phyloP scores from a whole-genome alignment of 1,284 basidiomycete species.

The Trichosporon faecale region DNA sequence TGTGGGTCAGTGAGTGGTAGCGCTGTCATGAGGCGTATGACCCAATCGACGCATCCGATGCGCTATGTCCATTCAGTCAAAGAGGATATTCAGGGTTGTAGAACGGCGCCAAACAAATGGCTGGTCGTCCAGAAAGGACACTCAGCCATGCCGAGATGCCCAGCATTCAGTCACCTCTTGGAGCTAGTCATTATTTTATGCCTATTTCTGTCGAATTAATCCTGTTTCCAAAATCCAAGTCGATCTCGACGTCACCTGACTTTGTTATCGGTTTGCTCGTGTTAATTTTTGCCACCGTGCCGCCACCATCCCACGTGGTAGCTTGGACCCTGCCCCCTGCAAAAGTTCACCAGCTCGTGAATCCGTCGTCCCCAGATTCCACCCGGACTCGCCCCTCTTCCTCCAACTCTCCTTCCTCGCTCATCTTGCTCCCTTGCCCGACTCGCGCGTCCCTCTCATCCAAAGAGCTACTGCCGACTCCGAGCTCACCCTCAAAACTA shows the following conservation, averaged over 20 bases:
- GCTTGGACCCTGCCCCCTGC: slow-evolving; percentile 4
- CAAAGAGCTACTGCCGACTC: neutral
- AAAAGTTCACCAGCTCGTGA: slow-evolving; percentile 10
- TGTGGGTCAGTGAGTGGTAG: neutral
- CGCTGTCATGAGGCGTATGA: neutral
- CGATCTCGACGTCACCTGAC: neutral
- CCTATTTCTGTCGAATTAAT: neutral
- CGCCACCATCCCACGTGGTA: slow-evolving; percentile 1
- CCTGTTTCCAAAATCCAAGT: neutral
- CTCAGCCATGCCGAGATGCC: neutral
- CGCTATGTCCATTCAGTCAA: neutral
- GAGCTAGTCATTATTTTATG: neutral
- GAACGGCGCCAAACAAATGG: slow-evolving; percentile 7
- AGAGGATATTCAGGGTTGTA: slow-evolving; percentile 1
- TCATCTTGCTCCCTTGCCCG: neutral
- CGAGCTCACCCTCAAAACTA: neutral
- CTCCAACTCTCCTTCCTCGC: neutral
- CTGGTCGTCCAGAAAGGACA: neutral
- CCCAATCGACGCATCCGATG: neutral
- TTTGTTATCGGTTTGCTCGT: neutral
- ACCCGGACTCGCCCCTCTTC: neutral
- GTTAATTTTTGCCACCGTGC: slow-evolving; percentile 2
- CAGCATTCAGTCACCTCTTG: neutral
- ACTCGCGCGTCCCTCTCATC: neutral
- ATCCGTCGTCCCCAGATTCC: neutral